Conservation (phyloP, 2,329 filamentous ascomycete genomes). For the Helotiales sp. region DNA sequence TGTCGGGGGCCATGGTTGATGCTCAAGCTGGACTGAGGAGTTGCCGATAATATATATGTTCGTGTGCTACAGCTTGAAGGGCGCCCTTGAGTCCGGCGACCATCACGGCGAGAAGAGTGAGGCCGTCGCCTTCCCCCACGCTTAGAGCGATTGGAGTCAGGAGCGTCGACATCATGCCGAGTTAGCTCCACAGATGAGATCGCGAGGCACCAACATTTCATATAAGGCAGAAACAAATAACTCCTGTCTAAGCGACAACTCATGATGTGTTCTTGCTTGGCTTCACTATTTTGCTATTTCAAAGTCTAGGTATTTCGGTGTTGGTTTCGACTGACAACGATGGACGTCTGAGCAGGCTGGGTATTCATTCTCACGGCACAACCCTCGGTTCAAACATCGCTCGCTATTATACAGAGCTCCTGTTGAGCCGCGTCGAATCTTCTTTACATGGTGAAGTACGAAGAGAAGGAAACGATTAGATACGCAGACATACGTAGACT, state of each 20-base stretch:
- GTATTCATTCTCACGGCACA: too few species aligned
- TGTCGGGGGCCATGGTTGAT: constrained; percentile 28
- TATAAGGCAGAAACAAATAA: not conserved
- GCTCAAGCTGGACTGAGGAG: not conserved
- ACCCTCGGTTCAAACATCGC: constrained; percentile 2
- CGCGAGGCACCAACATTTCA: not conserved
- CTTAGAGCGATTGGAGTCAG: not conserved
- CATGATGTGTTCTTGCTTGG: too few species aligned
- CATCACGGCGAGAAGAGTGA: not conserved
- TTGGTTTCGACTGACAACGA: too few species aligned
- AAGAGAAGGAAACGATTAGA: constrained; percentile 1
- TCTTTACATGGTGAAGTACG: not conserved
- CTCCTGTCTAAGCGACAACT: too few species aligned
- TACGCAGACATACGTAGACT: constrained; percentile 14
- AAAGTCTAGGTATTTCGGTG: too few species aligned
- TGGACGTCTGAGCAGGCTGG: too few species aligned
- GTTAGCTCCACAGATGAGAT: not conserved
- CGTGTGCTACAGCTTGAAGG: not conserved
- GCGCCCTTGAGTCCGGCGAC: not conserved
- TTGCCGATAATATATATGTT: not conserved
- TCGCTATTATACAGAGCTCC: constrained; percentile 13
- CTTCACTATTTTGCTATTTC: too few species aligned
- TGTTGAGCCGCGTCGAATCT: not conserved
- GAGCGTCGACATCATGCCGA: not conserved
- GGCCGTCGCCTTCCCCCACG: not conserved